Conservation (phyloP, 805 yeast genomes). For the Saccharomycopsis javanensis region DNA sequence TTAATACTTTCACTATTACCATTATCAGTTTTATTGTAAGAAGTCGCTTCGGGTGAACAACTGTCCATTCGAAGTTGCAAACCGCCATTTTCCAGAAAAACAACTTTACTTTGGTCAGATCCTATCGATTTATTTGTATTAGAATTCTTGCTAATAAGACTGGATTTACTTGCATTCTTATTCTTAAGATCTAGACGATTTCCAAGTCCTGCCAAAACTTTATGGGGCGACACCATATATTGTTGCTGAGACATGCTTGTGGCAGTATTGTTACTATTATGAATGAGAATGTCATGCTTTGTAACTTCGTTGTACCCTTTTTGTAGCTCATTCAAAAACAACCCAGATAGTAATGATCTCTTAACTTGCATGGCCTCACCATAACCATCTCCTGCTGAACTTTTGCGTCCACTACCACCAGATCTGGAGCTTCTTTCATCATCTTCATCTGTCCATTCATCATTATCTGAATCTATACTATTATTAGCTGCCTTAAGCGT, state of each 20-base stretch:
- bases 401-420: background rate
- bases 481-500: background rate
- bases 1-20: background rate
- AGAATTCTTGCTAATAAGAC: background rate
- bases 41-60: background rate
- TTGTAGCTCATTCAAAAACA: slow-evolving; percentile 14
- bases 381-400: background rate
- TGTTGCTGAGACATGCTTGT: background rate
- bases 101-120: slow-evolving; percentile 2
- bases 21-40: background rate
- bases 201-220: background rate
- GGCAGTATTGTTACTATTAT: background rate
- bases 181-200: background rate
- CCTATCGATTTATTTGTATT: background rate
- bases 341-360: slow-evolving; percentile 14
- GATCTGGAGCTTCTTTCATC: slow-evolving; percentile 2
- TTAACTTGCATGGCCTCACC: slow-evolving; percentile 2
- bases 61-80: slow-evolving; percentile 2
- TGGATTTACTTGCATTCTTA: background rate
- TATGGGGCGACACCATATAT: background rate
- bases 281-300: background rate
- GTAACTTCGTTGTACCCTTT: background rate
- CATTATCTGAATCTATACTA: slow-evolving; percentile 10
- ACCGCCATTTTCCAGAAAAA: slow-evolving; percentile 7
- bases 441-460: slow-evolving; percentile 19